Evolutionary conservation across 2,329 filamentous ascomycete species (phyloP).

Genomic region (Venturia asperata): DNA sequence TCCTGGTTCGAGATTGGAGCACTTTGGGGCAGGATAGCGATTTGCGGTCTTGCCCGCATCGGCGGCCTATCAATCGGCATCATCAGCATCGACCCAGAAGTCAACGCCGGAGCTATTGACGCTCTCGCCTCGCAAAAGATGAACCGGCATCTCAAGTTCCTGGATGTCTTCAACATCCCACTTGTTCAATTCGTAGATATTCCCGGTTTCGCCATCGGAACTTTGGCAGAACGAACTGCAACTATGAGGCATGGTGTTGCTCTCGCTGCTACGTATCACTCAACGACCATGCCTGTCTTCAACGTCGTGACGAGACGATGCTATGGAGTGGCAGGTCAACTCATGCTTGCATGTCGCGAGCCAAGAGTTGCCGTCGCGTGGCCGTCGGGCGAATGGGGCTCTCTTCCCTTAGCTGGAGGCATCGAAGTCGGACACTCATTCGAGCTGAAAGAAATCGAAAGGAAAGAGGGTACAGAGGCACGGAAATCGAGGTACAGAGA

Average conservation of each 20-base stretch:
- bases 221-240: slow-evolving; percentile 53
- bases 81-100: slow-evolving; percentile 54
- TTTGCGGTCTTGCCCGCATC: slow-evolving; percentile 53
- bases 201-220: slow-evolving; percentile 56
- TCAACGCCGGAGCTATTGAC: slow-evolving; percentile 55
- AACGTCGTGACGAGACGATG: slow-evolving; percentile 54
- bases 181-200: slow-evolving; percentile 58
- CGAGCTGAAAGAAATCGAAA: slow-evolving; percentile 50
- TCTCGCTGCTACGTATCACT: slow-evolving; percentile 55
- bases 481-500: slow-evolving; percentile 46
- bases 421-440: slow-evolving; percentile 58
- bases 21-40: slow-evolving; percentile 56
- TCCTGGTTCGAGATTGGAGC: slow-evolving; percentile 59
- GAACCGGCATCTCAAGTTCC: slow-evolving; percentile 53
- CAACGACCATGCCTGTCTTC: slow-evolving; percentile 56
- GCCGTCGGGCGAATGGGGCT: slow-evolving; percentile 58
- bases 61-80: slow-evolving; percentile 52
- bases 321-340: slow-evolving; percentile 57
- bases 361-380: slow-evolving; percentile 56
- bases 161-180: slow-evolving; percentile 59
- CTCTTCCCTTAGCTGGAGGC: slow-evolving; percentile 55
- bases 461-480: slow-evolving; percentile 44
- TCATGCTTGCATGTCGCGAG: slow-evolving; percentile 57
- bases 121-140: slow-evolving; percentile 55
- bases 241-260: slow-evolving; percentile 60